Evolutionary conservation across 2,329 filamentous ascomycete genomes (phyloP).

Genomic region (Aureobasidium namibiae): DNA sequence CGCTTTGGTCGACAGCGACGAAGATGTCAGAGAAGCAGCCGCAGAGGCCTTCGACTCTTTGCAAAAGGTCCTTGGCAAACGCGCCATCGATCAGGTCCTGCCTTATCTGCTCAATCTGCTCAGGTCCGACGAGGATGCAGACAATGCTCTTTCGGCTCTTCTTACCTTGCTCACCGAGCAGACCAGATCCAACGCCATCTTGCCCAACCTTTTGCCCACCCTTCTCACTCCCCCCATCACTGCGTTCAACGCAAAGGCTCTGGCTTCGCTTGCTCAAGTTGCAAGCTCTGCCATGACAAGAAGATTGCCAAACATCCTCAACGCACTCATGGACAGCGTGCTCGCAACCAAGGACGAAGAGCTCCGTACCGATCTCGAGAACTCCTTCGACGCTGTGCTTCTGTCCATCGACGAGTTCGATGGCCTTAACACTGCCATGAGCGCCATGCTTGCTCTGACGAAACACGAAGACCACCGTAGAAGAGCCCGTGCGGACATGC

Average conservation of each 20-base stretch:
- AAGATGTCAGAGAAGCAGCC: constrained; percentile 86
- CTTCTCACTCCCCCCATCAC: constrained; percentile 84
- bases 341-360: constrained; percentile 68
- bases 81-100: constrained; percentile 87
- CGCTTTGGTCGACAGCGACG: constrained; percentile 81
- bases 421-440: constrained; percentile 93
- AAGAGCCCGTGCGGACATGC: constrained; percentile 67
- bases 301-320: constrained; percentile 80
- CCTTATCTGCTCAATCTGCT: constrained; percentile 87
- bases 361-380: constrained; percentile 63
- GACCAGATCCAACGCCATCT: constrained; percentile 88
- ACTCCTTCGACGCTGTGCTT: constrained; percentile 81
- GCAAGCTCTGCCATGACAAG: constrained; percentile 86
- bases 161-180: constrained; percentile 90
- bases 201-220: constrained; percentile 92
- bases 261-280: constrained; percentile 88
- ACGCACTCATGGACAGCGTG: constrained; percentile 88
- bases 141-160: constrained; percentile 86
- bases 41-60: constrained; percentile 95
- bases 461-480: constrained; percentile 90
- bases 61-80: constrained; percentile 89
- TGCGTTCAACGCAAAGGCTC: constrained; percentile 85
- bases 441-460: constrained; percentile 73
- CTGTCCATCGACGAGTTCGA: constrained; percentile 93
- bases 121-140: constrained; percentile 74